A percentile compares a stretch with the other conserved stretches of the same genome.
Conservation (phyloP, 345 rosid species). For the Syzygium jambos region DNA sequence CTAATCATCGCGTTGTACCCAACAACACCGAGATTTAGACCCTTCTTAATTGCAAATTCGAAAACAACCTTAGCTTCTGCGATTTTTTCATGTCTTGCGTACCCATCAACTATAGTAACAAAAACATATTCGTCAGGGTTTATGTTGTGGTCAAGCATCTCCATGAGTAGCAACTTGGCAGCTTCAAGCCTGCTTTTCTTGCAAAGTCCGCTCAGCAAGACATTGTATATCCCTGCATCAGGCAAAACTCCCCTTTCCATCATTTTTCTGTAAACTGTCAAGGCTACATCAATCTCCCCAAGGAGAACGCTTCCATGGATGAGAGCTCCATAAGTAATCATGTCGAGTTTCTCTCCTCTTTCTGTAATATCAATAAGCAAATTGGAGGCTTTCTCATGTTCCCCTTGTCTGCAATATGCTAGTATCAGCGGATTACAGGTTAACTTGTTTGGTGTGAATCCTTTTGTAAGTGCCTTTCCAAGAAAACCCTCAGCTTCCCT, state of each 20-base stretch:
- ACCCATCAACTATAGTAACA: conserved; percentile 77
- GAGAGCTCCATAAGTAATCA: conserved; percentile 64
- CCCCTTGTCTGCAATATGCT: conserved; percentile 38
- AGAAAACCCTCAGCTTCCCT: conserved; percentile 50
- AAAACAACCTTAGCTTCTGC: conserved; percentile 55
- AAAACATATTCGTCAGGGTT: conserved; percentile 56
- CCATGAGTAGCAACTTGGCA: conserved; percentile 54
- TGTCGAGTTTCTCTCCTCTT: conserved; percentile 62
- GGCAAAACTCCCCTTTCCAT: conserved; percentile 54
- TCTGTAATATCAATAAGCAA: conserved; percentile 65
- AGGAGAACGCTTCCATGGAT: conserved; percentile 58
- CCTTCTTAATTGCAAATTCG: conserved; percentile 37
- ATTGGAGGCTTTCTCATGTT: conserved; percentile 36
- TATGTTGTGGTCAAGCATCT: conserved; percentile 69
- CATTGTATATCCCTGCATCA: conserved; percentile 75
- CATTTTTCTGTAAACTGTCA: conserved; percentile 44
- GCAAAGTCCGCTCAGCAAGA: conserved; percentile 77
- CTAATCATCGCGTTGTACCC: conserved; percentile 80
- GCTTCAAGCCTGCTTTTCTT: conserved; percentile 55
- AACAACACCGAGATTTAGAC: conserved; percentile 52
- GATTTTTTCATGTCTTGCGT: conserved; percentile 47
- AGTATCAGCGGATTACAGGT: conserved; percentile 60
- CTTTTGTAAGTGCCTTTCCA: conserved; percentile 42
- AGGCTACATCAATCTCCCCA: conserved; percentile 65
- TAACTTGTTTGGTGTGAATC: conserved; percentile 35